Conservation (phyloP, 2,329 filamentous ascomycete genomes). For the Colletotrichum eremochloae region DNA sequence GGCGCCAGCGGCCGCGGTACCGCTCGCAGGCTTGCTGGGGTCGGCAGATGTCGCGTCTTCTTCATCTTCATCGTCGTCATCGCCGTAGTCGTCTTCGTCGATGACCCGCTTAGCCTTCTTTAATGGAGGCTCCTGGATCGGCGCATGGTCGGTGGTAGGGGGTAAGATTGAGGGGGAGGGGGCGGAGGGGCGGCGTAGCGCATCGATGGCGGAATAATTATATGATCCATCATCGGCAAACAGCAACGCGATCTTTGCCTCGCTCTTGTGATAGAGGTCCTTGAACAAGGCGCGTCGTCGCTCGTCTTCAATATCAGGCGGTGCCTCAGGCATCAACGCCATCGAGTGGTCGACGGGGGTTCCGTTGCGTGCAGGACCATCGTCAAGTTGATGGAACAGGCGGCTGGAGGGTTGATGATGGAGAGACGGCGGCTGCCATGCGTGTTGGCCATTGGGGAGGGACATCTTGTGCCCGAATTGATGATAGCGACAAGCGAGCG, state of each 20-base stretch:
- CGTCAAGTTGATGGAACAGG: slow-evolving; percentile 71
- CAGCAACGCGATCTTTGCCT: slow-evolving; percentile 82
- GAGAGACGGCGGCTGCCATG: slow-evolving; percentile 72
- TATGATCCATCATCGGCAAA: slow-evolving; percentile 73
- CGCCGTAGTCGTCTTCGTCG: slow-evolving; percentile 88
- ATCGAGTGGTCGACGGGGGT: slow-evolving; percentile 64
- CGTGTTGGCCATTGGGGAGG: slow-evolving; percentile 74
- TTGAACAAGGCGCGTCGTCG: slow-evolving; percentile 80
- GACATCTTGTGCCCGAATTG: slow-evolving; percentile 71
- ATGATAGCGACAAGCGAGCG: slow-evolving; percentile 62
- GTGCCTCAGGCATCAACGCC: slow-evolving; percentile 72
- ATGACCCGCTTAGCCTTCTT: slow-evolving; percentile 85
- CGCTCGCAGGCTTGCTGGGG: slow-evolving; percentile 66
- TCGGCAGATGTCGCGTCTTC: slow-evolving; percentile 74
- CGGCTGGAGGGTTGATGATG: slow-evolving; percentile 61
- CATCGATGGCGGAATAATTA: slow-evolving; percentile 66
- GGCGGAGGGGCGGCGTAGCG: slow-evolving; percentile 61
- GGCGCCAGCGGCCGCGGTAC: slow-evolving; percentile 63
- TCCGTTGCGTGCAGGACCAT: slow-evolving; percentile 66
- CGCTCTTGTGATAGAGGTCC: slow-evolving; percentile 81
- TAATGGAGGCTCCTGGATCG: slow-evolving; percentile 70
- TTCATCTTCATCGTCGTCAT: slow-evolving; percentile 84
- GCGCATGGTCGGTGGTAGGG: slow-evolving; percentile 70
- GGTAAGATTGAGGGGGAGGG: slow-evolving; percentile 60
- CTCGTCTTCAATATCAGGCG: slow-evolving; percentile 74